A percentile compares a stretch with the other conserved stretches of the same genome.
Conservation (phyloP, 164 flowering plant species). For the Malania oleifera region DNA sequence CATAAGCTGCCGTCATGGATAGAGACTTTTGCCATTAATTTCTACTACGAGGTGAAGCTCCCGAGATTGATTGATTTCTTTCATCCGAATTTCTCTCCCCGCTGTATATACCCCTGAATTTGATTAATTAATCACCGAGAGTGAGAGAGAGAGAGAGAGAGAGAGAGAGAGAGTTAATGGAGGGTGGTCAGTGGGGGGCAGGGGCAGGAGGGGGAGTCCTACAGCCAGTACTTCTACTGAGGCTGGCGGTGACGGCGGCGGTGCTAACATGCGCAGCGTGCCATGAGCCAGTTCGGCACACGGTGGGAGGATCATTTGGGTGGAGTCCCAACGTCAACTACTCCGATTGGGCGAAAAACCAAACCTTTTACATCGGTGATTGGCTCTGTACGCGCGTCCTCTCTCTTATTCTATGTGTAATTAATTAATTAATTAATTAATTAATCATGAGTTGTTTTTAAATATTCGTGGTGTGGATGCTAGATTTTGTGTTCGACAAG, state of each 20-base stretch:
- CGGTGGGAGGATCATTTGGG: constrained; percentile 28
- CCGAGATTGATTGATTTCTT: no score
- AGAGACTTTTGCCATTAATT: no score
- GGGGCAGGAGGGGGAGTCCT: not conserved
- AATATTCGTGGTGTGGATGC: no score
- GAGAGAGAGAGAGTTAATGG: constrained; percentile 2
- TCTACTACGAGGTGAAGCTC: no score
- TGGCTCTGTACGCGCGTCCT: constrained; percentile 35
- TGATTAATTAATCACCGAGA: no score
- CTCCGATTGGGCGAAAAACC: constrained; percentile 29
- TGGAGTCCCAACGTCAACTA: constrained; percentile 30
- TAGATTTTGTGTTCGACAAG: constrained; percentile 39
- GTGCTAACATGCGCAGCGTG: not conserved
- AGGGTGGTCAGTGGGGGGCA: not conserved
- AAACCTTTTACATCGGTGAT: constrained; percentile 33
- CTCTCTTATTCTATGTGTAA: not conserved
- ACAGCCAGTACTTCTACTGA: no score
- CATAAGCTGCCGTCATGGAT: no score
- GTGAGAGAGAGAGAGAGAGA: constrained; percentile 2
- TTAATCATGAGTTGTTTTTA: no score
- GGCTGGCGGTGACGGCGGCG: not conserved
- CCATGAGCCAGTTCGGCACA: not conserved
- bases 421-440: no score
- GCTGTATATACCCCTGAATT: no score
- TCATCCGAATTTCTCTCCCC: no score